These are phyloP conservation scores for Salix exigua DNA, from an alignment of 345 rosid genomes.

Conservation along the genomic window DNA sequence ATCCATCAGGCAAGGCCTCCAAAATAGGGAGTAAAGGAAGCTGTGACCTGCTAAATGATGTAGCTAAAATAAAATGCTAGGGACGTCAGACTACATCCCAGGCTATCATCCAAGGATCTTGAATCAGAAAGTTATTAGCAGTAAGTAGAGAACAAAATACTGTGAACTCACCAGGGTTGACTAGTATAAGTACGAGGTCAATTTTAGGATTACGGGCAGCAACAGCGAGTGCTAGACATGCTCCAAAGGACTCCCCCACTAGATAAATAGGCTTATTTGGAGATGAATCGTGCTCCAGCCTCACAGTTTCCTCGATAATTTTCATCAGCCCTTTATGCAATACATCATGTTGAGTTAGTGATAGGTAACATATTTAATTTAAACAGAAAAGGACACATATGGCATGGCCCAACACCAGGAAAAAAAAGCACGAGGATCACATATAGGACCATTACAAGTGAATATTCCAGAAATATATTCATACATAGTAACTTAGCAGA, in stretches of 20 bases:
- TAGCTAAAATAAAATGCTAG: conserved; percentile 43
- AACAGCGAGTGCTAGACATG: conserved; percentile 79
- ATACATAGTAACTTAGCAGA: neutral
- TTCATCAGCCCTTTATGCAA: conserved; percentile 48
- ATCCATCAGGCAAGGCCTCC: neutral
- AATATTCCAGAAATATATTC: neutral
- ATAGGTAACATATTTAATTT: neutral
- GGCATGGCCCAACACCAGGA: neutral
- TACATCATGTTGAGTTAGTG: neutral
- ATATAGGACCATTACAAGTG: neutral
- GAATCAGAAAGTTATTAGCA: neutral
- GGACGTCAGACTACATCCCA: conserved; percentile 20
- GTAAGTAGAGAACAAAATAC: conserved; percentile 6
- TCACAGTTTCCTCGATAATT: conserved; percentile 59
- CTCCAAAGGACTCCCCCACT: conserved; percentile 89
- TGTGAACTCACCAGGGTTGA: conserved; percentile 59
- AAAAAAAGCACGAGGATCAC: neutral
- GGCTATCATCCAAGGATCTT: neutral
- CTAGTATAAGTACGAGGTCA: conserved; percentile 64
- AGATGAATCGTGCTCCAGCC: conserved; percentile 41
- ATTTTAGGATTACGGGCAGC: conserved; percentile 67
- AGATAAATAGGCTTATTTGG: conserved; percentile 76
- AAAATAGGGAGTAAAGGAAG: conserved; percentile 28
- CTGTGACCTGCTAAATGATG: conserved; percentile 73
- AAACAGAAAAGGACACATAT: neutral